phyloP scores from a whole-genome alignment of 495 filamentous ascomycete species.

The Penicillium soppii region DNA sequence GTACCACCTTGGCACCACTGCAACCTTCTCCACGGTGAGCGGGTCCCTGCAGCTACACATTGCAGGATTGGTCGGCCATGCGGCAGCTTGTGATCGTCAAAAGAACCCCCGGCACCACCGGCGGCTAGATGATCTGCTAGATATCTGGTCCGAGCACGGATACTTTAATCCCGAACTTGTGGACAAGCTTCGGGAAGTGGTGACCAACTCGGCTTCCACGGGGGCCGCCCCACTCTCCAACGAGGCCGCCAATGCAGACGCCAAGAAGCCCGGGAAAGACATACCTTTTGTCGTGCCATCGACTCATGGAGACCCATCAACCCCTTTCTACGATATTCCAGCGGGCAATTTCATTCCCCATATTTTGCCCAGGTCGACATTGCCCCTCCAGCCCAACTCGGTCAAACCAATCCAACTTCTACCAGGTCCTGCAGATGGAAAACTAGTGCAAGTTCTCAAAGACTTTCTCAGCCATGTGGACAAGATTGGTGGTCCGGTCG shows the following conservation, averaged over 20 bases:
- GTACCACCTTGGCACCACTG: constrained; percentile 48
- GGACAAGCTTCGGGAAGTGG: constrained; percentile 57
- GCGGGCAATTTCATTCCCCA: constrained; percentile 79
- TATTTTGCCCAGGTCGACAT: constrained; percentile 71
- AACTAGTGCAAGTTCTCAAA: constrained; percentile 65
- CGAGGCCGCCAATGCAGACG: constrained; percentile 23
- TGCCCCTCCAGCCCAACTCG: constrained; percentile 67
- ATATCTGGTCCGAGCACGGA: constrained; percentile 67
- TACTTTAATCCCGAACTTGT: constrained; percentile 65
- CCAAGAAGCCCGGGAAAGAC: constrained; percentile 45
- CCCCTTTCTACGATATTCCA: constrained; percentile 81
- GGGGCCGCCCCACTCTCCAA: constrained; percentile 16
- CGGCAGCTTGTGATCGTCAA: constrained; percentile 56
- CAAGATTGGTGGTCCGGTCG: constrained; percentile 51
- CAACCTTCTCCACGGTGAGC: constrained; percentile 53
- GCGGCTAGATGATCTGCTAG: constrained; percentile 64
- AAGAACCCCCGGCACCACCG: constrained; percentile 64
- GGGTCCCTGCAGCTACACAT: constrained; percentile 61
- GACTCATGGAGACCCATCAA: constrained; percentile 72
- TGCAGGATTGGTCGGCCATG: constrained; percentile 58
- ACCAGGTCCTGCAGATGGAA: constrained; percentile 68
- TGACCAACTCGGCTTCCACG: constrained; percentile 43
- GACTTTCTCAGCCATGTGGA: constrained; percentile 67
- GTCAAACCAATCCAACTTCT: constrained; percentile 74
- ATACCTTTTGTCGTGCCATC: constrained; percentile 69